Conservation (phyloP, 1,284 basidiomycete genomes). For the Hypsizygus ulmarius region DNA sequence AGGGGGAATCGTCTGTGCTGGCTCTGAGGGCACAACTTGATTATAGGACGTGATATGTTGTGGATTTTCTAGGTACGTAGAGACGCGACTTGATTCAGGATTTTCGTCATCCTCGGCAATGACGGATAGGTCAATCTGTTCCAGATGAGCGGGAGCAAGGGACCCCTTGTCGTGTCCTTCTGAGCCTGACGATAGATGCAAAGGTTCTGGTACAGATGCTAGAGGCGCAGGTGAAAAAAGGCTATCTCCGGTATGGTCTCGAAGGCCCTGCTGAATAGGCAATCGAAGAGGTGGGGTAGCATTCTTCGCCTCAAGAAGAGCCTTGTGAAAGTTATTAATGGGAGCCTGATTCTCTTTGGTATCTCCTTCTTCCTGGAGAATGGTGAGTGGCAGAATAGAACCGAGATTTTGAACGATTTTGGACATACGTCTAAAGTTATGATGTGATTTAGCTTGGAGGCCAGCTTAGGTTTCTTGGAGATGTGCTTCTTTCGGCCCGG, state of each 20-base stretch:
- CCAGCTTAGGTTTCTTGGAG: conserved; percentile 47
- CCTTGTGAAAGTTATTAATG: conserved; percentile 49
- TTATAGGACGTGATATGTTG: background rate
- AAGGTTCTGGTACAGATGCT: background rate
- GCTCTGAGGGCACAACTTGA: background rate
- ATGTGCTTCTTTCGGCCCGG: conserved; percentile 66
- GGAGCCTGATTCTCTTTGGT: conserved; percentile 37
- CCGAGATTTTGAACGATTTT: conserved; percentile 8
- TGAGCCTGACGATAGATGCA: background rate
- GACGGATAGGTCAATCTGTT: conserved; percentile 53
- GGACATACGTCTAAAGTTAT: conserved; percentile 47
- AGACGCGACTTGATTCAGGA: conserved; percentile 36
- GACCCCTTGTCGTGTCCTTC: background rate
- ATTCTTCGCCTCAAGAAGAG: conserved; percentile 41
- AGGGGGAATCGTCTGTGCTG: background rate
- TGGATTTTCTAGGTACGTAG: conserved; percentile 11
- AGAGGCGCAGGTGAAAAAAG: background rate
- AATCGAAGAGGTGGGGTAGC: conserved; percentile 3
- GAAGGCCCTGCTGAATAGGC: background rate
- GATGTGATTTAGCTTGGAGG: conserved; percentile 45
- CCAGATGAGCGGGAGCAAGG: conserved; percentile 15
- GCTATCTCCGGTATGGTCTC: background rate
- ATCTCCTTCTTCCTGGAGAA: conserved; percentile 5
- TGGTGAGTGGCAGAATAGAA: background rate
- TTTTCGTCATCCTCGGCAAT: conserved; percentile 71